Percentiles rank a stretch among this genome's conserved stretches.
These are phyloP conservation scores for Salix dunnii DNA, from an alignment of 345 rosid species.

Conservation along the genomic window DNA sequence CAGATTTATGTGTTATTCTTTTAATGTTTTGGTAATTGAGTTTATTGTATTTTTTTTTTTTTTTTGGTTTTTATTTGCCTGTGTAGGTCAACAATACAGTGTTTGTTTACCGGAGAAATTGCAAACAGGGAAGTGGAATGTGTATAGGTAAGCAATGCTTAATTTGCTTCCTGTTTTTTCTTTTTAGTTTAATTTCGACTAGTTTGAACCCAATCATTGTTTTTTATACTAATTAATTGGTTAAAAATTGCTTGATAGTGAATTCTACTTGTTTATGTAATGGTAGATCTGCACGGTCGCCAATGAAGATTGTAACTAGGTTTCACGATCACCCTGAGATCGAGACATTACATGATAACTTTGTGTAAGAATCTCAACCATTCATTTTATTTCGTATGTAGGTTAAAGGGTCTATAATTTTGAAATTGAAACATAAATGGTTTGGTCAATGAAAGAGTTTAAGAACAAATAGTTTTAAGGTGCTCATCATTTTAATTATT, in stretches of 20 bases:
- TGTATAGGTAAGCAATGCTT: constrained; percentile 49
- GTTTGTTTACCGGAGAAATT: constrained; percentile 77
- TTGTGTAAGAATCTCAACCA: constrained; percentile 43
- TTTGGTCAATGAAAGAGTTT: not conserved
- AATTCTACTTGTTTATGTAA: no score
- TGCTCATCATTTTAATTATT: not conserved
- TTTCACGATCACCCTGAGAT: constrained; percentile 74
- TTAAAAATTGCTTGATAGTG: not conserved
- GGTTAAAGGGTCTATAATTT: not conserved
- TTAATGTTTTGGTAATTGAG: not conserved
- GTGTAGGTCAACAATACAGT: constrained; percentile 39
- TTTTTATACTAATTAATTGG: no score
- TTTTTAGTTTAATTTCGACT: not conserved
- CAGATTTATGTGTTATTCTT: not conserved
- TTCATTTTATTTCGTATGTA: not conserved
- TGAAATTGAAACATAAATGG: not conserved
- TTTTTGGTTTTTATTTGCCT: not conserved
- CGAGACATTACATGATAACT: constrained; percentile 73
- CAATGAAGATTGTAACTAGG: constrained; percentile 51
- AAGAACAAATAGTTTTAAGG: not conserved
- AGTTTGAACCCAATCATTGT: not conserved
- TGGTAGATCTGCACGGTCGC: constrained; percentile 63
- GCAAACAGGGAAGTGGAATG: constrained; percentile 77
- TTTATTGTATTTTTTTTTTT: not conserved
- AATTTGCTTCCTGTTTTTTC: constrained; percentile 2